These are phyloP conservation scores for Phytopythium oedochilum DNA, from an alignment of 352 stramenopile species.

Conservation along the genomic window DNA sequence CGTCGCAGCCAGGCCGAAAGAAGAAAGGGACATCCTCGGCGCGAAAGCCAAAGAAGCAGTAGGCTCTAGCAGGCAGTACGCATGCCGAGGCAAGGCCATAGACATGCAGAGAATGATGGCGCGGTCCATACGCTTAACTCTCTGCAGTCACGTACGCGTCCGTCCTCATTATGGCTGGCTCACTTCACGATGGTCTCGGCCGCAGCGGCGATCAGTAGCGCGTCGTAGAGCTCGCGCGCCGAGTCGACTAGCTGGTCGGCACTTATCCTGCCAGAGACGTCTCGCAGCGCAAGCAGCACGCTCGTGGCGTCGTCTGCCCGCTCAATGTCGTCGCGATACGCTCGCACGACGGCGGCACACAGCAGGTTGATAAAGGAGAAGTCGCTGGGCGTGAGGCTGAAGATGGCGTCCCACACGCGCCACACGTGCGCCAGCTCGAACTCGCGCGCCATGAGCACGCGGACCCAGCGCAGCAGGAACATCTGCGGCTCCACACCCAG, in stretches of 20 bases:
- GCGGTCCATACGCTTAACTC: too few species aligned
- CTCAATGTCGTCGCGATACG: slow-evolving; percentile 64
- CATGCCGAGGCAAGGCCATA: slow-evolving; percentile 6
- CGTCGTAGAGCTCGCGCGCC: slow-evolving; percentile 60
- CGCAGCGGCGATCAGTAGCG: slow-evolving; percentile 52
- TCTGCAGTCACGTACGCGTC: slow-evolving; percentile 1
- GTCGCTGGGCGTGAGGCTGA: slow-evolving; percentile 59
- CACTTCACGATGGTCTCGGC: slow-evolving; percentile 39
- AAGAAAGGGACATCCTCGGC: slow-evolving; percentile 19
- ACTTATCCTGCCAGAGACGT: slow-evolving; percentile 45
- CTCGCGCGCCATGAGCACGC: slow-evolving; percentile 72
- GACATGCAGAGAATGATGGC: not conserved
- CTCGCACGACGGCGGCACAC: slow-evolving; percentile 63
- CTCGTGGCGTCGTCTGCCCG: slow-evolving; percentile 49
- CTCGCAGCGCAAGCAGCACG: slow-evolving; percentile 51
- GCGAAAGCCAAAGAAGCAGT: slow-evolving; percentile 17
- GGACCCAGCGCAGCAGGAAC: slow-evolving; percentile 70
- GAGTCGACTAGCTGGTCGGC: slow-evolving; percentile 50
- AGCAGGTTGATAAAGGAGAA: slow-evolving; percentile 78
- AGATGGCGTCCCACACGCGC: slow-evolving; percentile 78
- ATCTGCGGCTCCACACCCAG: slow-evolving; percentile 66
- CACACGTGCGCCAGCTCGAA: slow-evolving; percentile 73
- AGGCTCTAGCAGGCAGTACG: too few species aligned
- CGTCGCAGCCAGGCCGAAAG: not conserved
- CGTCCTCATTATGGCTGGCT: too few species aligned